Evolutionary conservation across 169 alveolate species (phyloP), one percentile per base, ranked within the genome.

Genomic region (Eimeria praecox): DNA sequence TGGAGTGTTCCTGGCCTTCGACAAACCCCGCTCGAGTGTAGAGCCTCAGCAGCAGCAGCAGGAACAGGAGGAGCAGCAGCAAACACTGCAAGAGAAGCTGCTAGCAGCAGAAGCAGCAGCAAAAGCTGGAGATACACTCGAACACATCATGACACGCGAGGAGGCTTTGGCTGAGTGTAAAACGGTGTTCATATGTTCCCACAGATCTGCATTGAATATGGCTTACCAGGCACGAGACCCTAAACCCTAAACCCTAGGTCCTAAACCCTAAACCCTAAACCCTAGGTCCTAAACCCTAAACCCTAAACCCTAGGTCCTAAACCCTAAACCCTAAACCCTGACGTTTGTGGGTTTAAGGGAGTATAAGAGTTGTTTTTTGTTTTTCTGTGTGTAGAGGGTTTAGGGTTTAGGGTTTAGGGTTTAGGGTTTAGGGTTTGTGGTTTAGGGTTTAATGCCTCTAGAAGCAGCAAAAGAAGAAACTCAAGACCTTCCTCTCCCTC

Each of bases 201-300:
- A 96, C 52, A 96, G 98, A 33, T 95, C 98, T 1, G 98, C 98
- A 1, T 91, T 98, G 94, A 99, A 99, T 97, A 98, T 99, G 99
- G 99, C 99, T 24, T 98, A 98, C 97, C 99, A 99, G 97, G 99
- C 98, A 35, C 95, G 97, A 62, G 97, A 97, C 46, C 88, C 54
- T 27, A 75, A 20, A 33, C 46, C 49, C 82, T 71, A 71, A 71
- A 71, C 82, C 82, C 82, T 66, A n/a, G 12, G 18, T 9, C 30
- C 30, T 24, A 30, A 30, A 30, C 78, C 78, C 30, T 30, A 66
- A 66, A 30, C 38, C 78, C 59, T 52, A 52, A 52, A 52, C 59
- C 59, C 59, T 52, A 52, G 14, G 14, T 14, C 59, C 59, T 52
- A 52, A 52, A 52, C 59, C 59, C 59, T 52, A 52, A 52, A 52